These are phyloP conservation scores for Forsythia suspensa DNA, from an alignment of 257 asterid genomes.

Conservation along the genomic window DNA sequence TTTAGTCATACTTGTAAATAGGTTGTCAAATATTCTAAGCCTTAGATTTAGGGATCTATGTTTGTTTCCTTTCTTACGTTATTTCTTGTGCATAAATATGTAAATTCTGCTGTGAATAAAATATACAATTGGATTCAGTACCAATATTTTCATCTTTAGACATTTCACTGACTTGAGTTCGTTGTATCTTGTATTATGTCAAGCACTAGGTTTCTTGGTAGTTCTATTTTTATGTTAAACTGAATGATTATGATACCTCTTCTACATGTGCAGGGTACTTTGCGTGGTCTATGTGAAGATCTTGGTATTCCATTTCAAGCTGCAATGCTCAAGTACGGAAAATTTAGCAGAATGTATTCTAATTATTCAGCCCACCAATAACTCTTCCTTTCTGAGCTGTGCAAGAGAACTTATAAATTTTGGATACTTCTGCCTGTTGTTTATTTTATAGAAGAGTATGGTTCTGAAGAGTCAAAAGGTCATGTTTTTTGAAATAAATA, in stretches of 20 bases:
- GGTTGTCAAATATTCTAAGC: too few relatives aligned
- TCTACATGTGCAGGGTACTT: slow-evolving; percentile 49
- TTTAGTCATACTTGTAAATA: too few relatives aligned
- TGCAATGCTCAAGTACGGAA: slow-evolving; percentile 83
- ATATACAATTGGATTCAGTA: too few relatives aligned
- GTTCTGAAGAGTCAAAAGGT: background rate
- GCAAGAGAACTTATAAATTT: slow-evolving; percentile 4
- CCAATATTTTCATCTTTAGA: background rate
- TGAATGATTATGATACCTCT: slow-evolving; percentile 12
- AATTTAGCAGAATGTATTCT: slow-evolving; percentile 5
- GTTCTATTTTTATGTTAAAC: slow-evolving; percentile 6
- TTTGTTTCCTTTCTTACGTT: too few relatives aligned
- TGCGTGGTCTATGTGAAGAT: slow-evolving; percentile 72
- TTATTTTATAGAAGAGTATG: slow-evolving; percentile 2
- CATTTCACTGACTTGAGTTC: background rate
- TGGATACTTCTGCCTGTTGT: background rate
- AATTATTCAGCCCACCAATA: background rate
- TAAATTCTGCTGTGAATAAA: too few relatives aligned
- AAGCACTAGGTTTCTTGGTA: slow-evolving; percentile 1
- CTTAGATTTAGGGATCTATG: too few relatives aligned
- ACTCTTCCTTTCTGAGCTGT: slow-evolving; percentile 3
- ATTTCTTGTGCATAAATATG: too few relatives aligned
- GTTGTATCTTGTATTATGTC: background rate
- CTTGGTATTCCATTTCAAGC: slow-evolving; percentile 79
- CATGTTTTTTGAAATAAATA: background rate